Conservation (phyloP, 23 red algal genomes). For the Agarophyton chilense region DNA sequence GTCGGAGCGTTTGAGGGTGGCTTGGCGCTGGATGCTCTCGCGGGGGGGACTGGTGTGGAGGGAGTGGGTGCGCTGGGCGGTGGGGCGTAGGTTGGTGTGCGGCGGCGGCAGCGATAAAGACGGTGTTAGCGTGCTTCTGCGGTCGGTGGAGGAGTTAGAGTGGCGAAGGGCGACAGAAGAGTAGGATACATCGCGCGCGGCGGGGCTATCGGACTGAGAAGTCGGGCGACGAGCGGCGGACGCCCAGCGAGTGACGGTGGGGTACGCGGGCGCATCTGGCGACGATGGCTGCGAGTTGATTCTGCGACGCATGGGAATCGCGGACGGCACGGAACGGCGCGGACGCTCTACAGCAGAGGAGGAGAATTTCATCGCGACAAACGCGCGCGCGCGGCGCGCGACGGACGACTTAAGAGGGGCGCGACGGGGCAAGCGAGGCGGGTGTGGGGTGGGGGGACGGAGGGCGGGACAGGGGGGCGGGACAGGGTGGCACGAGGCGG, state of each 20-base stretch:
- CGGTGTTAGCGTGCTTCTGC: not conserved
- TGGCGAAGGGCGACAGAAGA: slow-evolving; percentile 18
- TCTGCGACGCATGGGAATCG: not conserved
- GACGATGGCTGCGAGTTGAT: slow-evolving; percentile 19
- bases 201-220: slow-evolving; percentile 1
- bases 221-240: slow-evolving; percentile 20
- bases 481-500: not conserved
- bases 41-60: slow-evolving; percentile 2
- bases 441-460: not conserved
- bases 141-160: slow-evolving; percentile 5
- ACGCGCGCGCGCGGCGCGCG: too few species aligned
- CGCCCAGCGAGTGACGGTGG: slow-evolving; percentile 16
- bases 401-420: too few species aligned
- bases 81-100: slow-evolving; percentile 10
- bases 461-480: not conserved
- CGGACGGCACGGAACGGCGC: not conserved
- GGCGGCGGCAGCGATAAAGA: not conserved
- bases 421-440: too few species aligned
- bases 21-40: slow-evolving; percentile 15
- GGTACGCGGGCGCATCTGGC: slow-evolving; percentile 11
- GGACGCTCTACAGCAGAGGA: not conserved
- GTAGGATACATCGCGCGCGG: slow-evolving; percentile 21
- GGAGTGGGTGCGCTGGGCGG: slow-evolving; percentile 27
- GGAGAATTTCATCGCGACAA: slow-evolving; percentile 20
- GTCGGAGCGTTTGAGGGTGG: slow-evolving; percentile 39